Evolutionary conservation across 2,329 filamentous ascomycete species (phyloP).

Genomic region (Aspergillus jensenii): DNA sequence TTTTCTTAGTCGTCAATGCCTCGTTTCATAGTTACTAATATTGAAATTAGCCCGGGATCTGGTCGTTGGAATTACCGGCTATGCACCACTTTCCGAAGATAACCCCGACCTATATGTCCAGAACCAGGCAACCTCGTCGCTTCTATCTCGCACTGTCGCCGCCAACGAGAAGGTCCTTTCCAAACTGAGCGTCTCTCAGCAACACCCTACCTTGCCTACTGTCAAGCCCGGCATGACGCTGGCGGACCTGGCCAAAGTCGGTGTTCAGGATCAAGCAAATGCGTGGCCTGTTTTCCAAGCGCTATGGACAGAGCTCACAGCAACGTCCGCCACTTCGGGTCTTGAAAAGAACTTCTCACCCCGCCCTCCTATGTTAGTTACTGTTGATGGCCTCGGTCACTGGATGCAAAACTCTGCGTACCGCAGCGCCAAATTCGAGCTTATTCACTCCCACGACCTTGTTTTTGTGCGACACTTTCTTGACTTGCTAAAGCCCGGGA

Average conservation of each 20-base stretch:
- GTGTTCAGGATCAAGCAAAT: slow-evolving; percentile 71
- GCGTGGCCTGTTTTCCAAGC: slow-evolving; percentile 80
- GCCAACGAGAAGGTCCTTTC: slow-evolving; percentile 69
- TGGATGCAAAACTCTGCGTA: slow-evolving; percentile 80
- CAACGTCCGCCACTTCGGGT: slow-evolving; percentile 45
- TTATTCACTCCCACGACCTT: slow-evolving; percentile 84
- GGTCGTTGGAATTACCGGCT: slow-evolving; percentile 76
- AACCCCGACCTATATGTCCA: slow-evolving; percentile 67
- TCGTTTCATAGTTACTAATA: slow-evolving; percentile 16
- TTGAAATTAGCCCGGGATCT: slow-evolving; percentile 70
- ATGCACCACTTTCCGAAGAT: slow-evolving; percentile 64
- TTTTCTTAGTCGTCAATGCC: background rate
- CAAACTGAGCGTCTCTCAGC: slow-evolving; percentile 49
- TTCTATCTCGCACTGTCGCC: slow-evolving; percentile 70
- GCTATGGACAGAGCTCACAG: slow-evolving; percentile 75
- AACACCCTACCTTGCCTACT: slow-evolving; percentile 60
- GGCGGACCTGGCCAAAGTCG: slow-evolving; percentile 65
- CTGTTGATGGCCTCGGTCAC: slow-evolving; percentile 76
- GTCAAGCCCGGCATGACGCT: slow-evolving; percentile 62
- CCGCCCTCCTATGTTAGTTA: slow-evolving; percentile 67
- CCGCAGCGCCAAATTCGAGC: slow-evolving; percentile 66
- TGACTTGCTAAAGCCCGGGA: slow-evolving; percentile 57
- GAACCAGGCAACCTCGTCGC: slow-evolving; percentile 70
- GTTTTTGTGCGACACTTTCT: slow-evolving; percentile 72
- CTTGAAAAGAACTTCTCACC: slow-evolving; percentile 45